Evolutionary conservation across 192 early-diverging fungal genomes (phyloP).

Genomic region (Lunasporangiospora selenospora): DNA sequence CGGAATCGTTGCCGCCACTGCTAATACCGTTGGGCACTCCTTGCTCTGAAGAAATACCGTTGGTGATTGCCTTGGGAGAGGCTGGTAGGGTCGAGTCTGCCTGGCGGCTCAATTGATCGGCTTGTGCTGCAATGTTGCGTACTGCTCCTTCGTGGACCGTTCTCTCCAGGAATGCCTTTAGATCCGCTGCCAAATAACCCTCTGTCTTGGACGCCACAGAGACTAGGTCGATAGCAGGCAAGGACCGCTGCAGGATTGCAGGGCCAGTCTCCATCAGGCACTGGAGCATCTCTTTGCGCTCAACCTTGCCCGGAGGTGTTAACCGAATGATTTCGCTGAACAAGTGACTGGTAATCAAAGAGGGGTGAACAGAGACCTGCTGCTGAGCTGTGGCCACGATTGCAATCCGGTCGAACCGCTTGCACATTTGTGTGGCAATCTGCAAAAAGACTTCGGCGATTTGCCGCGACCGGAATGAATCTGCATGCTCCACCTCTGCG

Average conservation of each 20-base stretch:
- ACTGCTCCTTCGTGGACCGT: constrained; percentile 83
- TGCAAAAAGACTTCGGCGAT: constrained; percentile 68
- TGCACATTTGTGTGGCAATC: constrained; percentile 54
- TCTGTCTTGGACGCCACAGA: constrained; percentile 83
- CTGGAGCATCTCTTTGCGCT: constrained; percentile 79
- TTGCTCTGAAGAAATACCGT: too few species aligned
- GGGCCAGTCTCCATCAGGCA: constrained; percentile 66
- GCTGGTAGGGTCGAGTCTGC: constrained; percentile 9
- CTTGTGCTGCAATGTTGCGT: constrained; percentile 58
- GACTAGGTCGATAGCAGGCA: constrained; percentile 69
- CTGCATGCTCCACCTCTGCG: constrained; percentile 75
- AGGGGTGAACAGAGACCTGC: constrained; percentile 65
- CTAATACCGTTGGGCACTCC: not conserved
- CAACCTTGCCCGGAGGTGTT: constrained; percentile 64
- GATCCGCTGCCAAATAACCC: constrained; percentile 85
- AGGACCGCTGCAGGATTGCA: constrained; percentile 51
- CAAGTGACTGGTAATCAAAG: constrained; percentile 63
- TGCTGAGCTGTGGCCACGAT: constrained; percentile 73
- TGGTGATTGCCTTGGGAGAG: not conserved
- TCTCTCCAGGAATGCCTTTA: constrained; percentile 78
- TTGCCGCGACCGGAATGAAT: constrained; percentile 68
- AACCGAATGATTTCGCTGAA: constrained; percentile 70
- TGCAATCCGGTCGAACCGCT: constrained; percentile 55
- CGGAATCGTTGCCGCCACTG: not conserved
- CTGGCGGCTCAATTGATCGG: constrained; percentile 16